These are phyloP conservation scores for Adenanthera pavonina DNA, from an alignment of 306 rosid genomes.

Conservation along the genomic window DNA sequence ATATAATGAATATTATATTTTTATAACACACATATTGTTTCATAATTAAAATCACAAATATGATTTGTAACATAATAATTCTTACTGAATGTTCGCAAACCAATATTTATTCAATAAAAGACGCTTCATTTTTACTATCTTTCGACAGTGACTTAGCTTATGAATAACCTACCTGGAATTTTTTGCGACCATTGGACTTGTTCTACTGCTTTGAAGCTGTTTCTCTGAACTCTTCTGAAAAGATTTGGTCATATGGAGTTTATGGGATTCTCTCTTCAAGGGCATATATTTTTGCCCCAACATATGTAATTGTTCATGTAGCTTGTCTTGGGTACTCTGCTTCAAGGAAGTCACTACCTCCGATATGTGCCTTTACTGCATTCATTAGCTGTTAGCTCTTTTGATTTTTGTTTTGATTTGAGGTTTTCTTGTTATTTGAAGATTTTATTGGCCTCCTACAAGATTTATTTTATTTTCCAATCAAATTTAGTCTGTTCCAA, in stretches of 20 bases:
- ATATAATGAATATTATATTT: not conserved
- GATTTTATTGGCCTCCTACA: not conserved
- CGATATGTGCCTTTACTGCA: not conserved
- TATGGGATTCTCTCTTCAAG: constrained; percentile 2
- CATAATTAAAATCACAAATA: not conserved
- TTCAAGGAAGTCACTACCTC: not conserved
- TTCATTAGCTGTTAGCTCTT: not conserved
- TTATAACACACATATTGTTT: not conserved
- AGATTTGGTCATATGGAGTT: not conserved
- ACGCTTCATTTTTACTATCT: not conserved
- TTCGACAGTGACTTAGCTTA: not conserved
- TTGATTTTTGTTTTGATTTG: not conserved
- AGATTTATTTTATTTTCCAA: not conserved
- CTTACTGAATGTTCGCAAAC: no score
- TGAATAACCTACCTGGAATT: not conserved
- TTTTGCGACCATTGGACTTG: not conserved
- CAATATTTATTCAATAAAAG: not conserved
- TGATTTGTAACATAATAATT: no score
- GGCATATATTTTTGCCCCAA: not conserved
- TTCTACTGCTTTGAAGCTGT: not conserved
- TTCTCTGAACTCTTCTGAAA: not conserved
- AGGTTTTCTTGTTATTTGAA: not conserved
- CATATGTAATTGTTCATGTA: not conserved
- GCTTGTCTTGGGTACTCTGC: not conserved
- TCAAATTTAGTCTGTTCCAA: not conserved